phyloP scores from a whole-genome alignment of 2,329 filamentous ascomycete species.

The Colletotrichum sp. region DNA sequence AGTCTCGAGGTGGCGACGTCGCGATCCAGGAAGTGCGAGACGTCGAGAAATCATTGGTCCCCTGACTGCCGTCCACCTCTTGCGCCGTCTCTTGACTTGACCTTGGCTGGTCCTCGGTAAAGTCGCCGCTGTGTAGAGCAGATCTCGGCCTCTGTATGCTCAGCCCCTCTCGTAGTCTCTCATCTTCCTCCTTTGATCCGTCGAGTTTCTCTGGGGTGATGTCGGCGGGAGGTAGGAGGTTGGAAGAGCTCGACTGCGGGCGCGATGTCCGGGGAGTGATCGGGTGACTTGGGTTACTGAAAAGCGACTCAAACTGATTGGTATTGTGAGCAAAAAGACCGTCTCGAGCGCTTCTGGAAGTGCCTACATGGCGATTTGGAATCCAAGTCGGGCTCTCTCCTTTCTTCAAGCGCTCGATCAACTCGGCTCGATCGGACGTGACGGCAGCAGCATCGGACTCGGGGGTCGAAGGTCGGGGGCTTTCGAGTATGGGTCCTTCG shows the following conservation, averaged over 20 bases:
- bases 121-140: conserved; percentile 71
- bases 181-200: conserved; percentile 33
- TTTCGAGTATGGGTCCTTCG: conserved; percentile 59
- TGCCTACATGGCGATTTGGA: conserved; percentile 64
- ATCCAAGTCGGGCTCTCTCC: conserved; percentile 79
- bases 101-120: conserved; percentile 47
- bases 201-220: conserved; percentile 52
- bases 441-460: conserved; percentile 32
- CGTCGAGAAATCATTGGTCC: conserved; percentile 14
- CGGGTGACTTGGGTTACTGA: conserved; percentile 35
- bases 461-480: conserved; percentile 35
- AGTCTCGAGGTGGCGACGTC: conserved; percentile 62
- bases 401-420: conserved; percentile 85
- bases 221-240: conserved; percentile 49
- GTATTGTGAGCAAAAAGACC: background rate
- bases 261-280: conserved; percentile 42
- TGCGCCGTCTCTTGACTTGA: background rate
- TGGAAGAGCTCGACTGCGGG: conserved; percentile 40
- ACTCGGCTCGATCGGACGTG: conserved; percentile 70
- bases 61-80: background rate
- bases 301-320: conserved; percentile 39
- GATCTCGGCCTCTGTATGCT: conserved; percentile 85
- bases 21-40: conserved; percentile 50
- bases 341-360: background rate
- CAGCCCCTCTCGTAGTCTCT: conserved; percentile 57